Conservation (phyloP, 345 rosid genomes). For the Brassica rapa region DNA sequence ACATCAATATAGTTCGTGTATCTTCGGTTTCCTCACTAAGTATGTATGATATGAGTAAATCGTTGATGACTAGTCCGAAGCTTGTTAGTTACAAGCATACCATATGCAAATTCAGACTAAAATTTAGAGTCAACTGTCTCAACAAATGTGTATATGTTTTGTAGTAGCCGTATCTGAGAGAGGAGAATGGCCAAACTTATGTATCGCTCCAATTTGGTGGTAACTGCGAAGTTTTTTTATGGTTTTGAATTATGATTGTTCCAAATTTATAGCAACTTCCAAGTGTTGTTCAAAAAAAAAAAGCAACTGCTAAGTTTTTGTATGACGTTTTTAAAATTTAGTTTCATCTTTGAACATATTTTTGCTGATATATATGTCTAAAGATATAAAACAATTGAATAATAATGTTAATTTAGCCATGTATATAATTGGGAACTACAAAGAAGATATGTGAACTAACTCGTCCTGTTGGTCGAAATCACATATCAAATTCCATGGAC, state of each 20-base stretch:
- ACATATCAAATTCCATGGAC: background rate
- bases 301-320: background rate
- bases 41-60: background rate
- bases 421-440: background rate
- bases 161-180: background rate
- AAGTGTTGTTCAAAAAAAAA: background rate
- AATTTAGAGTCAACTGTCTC: background rate
- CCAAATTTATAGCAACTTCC: background rate
- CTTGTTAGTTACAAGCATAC: background rate
- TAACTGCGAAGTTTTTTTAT: background rate
- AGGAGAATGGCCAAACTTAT: background rate
- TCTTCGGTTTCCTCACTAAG: conserved; percentile 7
- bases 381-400: background rate
- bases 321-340: background rate
- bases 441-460: background rate
- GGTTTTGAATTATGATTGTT: background rate
- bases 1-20: conserved; percentile 35
- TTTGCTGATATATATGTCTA: background rate
- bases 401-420: background rate
- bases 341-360: background rate
- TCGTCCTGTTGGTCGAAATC: background rate
- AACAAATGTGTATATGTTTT: background rate
- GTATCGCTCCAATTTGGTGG: background rate
- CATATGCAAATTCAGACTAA: background rate
- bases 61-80: background rate